Evolutionary conservation across 352 stramenopile genomes (phyloP).

Genomic region (Phytophthora tentaculata): DNA sequence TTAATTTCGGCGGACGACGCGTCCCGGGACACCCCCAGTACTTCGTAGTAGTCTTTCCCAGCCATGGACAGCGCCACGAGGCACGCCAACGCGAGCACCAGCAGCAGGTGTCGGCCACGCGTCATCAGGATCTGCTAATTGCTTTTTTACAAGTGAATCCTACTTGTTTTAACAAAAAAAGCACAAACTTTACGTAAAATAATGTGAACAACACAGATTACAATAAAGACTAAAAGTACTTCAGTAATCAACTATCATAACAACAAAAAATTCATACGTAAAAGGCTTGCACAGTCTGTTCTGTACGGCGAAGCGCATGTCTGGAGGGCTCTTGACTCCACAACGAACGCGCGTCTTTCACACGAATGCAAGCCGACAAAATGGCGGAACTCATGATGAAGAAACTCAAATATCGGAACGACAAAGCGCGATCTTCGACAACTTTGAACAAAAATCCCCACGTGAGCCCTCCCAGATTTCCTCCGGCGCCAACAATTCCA

Average conservation of each 20-base stretch:
- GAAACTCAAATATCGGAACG: conserved; percentile 56
- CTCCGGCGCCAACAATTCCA: conserved; percentile 60
- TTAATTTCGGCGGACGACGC: conserved; percentile 80
- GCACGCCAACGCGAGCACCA: conserved; percentile 35
- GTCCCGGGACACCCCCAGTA: conserved; percentile 68
- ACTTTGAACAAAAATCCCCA: conserved; percentile 64
- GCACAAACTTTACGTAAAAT: conserved; percentile 1
- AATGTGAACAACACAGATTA: not conserved
- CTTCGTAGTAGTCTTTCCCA: conserved; percentile 75
- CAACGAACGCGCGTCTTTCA: conserved; percentile 37
- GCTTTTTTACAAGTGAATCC: not conserved
- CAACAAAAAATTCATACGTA: conserved; percentile 30
- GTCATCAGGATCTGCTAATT: conserved; percentile 26
- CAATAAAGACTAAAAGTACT: too few species aligned
- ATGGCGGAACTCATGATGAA: conserved; percentile 35
- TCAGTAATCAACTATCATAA: too few species aligned
- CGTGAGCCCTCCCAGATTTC: conserved; percentile 53
- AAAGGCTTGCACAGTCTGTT: conserved; percentile 31
- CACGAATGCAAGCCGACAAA: conserved; percentile 18
- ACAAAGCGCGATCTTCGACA: conserved; percentile 34
- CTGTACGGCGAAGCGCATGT: conserved; percentile 13
- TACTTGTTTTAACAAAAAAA: not conserved
- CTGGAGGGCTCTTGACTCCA: conserved; percentile 31
- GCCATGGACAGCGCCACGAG: conserved; percentile 37
- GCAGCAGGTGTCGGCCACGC: conserved; percentile 35